phyloP scores from a whole-genome alignment of 106 monocot genomes.

The Dactylorhiza incarnata region DNA sequence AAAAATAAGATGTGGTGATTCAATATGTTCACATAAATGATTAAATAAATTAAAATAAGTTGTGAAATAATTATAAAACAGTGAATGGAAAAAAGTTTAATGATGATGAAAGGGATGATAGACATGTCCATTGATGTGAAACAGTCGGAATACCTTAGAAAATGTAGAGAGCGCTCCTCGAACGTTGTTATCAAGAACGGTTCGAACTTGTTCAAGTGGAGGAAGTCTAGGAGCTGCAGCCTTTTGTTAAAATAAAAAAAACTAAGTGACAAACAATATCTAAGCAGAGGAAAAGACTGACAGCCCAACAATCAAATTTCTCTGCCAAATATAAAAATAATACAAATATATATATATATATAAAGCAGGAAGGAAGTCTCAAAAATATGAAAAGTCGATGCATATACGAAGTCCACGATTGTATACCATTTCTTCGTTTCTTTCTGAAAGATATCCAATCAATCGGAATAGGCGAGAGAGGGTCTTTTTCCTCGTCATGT shows the following conservation, averaged over 20 bases:
- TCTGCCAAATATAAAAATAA: background rate
- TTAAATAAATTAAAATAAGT: background rate
- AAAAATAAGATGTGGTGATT: background rate
- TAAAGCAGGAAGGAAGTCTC: background rate
- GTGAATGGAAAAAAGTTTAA: background rate
- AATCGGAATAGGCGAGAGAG: too few relatives aligned
- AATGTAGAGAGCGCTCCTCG: constrained; percentile 69
- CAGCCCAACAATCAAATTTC: background rate
- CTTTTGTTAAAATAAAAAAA: constrained; percentile 26
- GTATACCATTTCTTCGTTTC: too few relatives aligned
- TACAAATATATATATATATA: background rate
- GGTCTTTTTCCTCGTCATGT: too few relatives aligned
- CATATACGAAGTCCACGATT: too few relatives aligned
- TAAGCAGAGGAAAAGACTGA: background rate
- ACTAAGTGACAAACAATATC: background rate
- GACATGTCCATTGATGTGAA: background rate
- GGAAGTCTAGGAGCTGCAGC: constrained; percentile 53
- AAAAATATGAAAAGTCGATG: background rate
- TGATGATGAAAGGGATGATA: background rate
- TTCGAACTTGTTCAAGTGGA: constrained; percentile 60
- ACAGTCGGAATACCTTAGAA: constrained; percentile 37
- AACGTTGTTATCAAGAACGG: constrained; percentile 37
- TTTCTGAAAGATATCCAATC: too few relatives aligned
- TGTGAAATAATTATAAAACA: background rate
- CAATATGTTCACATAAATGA: background rate